phyloP scores from a whole-genome alignment of 805 yeast genomes.

The Candida odintsovae region DNA sequence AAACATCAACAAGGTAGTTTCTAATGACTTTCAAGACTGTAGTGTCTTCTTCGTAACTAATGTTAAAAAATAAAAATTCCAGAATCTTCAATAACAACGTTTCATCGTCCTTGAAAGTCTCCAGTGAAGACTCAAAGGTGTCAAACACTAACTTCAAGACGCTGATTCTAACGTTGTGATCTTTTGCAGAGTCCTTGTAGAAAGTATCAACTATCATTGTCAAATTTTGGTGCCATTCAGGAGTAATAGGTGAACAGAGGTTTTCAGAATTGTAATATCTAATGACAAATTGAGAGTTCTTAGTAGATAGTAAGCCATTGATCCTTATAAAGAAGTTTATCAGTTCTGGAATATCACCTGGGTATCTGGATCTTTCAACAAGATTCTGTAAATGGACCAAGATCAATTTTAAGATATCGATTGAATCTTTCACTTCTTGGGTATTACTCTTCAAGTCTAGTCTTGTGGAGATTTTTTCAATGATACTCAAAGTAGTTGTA shows the following conservation, averaged over 20 bases:
- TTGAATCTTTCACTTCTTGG: slow-evolving; percentile 22
- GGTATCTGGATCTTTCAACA: slow-evolving; percentile 26
- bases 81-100: slow-evolving; percentile 10
- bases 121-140: slow-evolving; percentile 19
- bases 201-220: slow-evolving; percentile 39
- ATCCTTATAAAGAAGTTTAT: slow-evolving; percentile 36
- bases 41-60: slow-evolving; percentile 14
- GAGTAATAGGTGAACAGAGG: slow-evolving; percentile 47
- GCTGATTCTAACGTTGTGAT: slow-evolving; percentile 26
- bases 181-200: slow-evolving; percentile 24
- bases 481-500: background rate
- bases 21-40: slow-evolving; percentile 28
- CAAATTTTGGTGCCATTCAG: slow-evolving; percentile 47
- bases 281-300: slow-evolving; percentile 38
- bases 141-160: slow-evolving; percentile 25
- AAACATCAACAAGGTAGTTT: slow-evolving; percentile 23
- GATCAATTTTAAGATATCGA: slow-evolving; percentile 28
- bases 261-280: slow-evolving; percentile 41
- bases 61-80: slow-evolving; percentile 13
- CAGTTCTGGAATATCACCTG: slow-evolving; percentile 38
- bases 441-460: background rate
- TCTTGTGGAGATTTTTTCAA: background rate
- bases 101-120: slow-evolving; percentile 7
- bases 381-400: slow-evolving; percentile 30
- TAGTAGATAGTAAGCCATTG: slow-evolving; percentile 31